phyloP scores from a whole-genome alignment of 2,329 filamentous ascomycete genomes.

The Fusarium musae region DNA sequence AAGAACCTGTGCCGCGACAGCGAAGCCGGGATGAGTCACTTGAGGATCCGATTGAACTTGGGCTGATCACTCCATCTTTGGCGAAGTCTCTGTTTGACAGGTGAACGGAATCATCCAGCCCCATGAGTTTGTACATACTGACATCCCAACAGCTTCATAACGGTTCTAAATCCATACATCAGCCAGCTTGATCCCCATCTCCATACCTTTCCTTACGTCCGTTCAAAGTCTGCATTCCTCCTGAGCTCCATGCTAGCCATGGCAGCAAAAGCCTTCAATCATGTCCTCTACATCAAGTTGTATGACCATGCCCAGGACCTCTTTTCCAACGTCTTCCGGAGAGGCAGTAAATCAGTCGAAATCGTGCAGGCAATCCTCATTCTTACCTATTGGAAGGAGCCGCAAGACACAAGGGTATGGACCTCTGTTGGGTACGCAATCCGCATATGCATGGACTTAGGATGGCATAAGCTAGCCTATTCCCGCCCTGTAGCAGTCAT shows the following conservation, averaged over 20 bases:
- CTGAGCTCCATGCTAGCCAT: background rate
- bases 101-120: fast-evolving
- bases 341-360: background rate
- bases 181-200: background rate
- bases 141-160: background rate
- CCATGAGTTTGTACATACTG: fast-evolving
- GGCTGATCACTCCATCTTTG: background rate
- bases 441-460: background rate
- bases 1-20: background rate
- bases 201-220: background rate
- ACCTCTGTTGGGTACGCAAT: background rate
- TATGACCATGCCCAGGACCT: background rate
- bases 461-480: background rate
- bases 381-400: background rate
- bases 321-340: background rate
- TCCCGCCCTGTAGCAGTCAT: fast-evolving
- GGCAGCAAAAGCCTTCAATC: background rate
- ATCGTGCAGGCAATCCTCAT: background rate
- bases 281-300: background rate
- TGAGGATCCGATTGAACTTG: background rate
- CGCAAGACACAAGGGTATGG: background rate
- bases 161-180: background rate
- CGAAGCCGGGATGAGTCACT: background rate
- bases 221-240: background rate
- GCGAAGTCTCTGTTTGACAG: background rate